Evolutionary conservation across 1,284 basidiomycete genomes (phyloP).

Genomic region (Crepidotus sp.): DNA sequence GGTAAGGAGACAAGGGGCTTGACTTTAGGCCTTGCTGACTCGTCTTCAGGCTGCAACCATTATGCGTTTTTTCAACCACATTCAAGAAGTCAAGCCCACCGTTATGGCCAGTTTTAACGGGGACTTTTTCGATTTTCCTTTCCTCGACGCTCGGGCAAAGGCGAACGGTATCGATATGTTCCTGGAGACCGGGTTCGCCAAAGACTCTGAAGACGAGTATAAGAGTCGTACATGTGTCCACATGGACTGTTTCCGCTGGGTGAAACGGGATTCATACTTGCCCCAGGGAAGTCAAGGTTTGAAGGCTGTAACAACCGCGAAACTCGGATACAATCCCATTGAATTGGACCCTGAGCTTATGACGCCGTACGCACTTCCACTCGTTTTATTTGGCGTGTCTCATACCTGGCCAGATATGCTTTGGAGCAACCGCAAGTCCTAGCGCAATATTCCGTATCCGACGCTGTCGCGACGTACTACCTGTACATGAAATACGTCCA

Average conservation of each 20-base stretch:
- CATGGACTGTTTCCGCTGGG: slow-evolving; percentile 99
- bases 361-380: slow-evolving; percentile 72
- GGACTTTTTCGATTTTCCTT: slow-evolving; percentile 99
- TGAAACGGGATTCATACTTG: slow-evolving; percentile 98
- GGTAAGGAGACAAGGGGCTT: slow-evolving; percentile 33
- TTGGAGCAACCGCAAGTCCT: slow-evolving; percentile 92
- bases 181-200: slow-evolving; percentile 87
- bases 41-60: slow-evolving; percentile 61
- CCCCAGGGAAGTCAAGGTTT: slow-evolving; percentile 98
- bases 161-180: slow-evolving; percentile 96
- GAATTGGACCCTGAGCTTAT: slow-evolving; percentile 98
- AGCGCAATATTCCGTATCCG: slow-evolving; percentile 98
- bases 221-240: slow-evolving; percentile 92
- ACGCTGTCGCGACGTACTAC: slow-evolving; percentile 99
- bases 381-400: neutral
- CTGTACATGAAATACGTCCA: slow-evolving; percentile 99
- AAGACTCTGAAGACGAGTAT: slow-evolving; percentile 92
- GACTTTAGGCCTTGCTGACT: neutral
- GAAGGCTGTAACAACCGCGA: slow-evolving; percentile 96
- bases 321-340: slow-evolving; percentile 95
- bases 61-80: slow-evolving; percentile 87
- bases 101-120: slow-evolving; percentile 99
- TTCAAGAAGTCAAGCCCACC: slow-evolving; percentile 88
- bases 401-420: slow-evolving; percentile 63
- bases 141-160: slow-evolving; percentile 83